Evolutionary conservation across 2,329 filamentous ascomycete genomes (phyloP).

Genomic region (Apiospora sp.): DNA sequence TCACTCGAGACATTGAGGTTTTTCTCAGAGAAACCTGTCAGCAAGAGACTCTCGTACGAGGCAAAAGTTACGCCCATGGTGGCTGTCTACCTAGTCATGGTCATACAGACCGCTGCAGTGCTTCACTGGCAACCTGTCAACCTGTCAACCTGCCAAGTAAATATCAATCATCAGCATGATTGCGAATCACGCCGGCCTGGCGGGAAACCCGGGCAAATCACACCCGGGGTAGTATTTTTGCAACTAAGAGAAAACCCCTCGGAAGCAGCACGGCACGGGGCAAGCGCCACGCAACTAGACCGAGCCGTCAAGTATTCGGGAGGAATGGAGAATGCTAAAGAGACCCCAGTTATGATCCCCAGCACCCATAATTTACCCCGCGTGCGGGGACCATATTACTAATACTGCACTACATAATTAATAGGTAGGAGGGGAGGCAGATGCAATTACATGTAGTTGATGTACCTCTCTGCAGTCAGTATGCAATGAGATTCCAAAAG

Average conservation of each 20-base stretch:
- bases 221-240: not conserved
- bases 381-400: not conserved
- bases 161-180: not conserved
- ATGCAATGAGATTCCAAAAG: not conserved
- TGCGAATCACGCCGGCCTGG: not conserved
- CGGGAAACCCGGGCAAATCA: not conserved
- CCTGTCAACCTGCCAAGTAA: constrained; percentile 7
- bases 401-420: not conserved
- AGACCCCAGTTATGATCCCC: not conserved
- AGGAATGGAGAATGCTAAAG: not conserved
- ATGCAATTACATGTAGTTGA: not conserved
- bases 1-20: constrained; percentile 19
- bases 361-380: constrained; percentile 5
- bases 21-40: not conserved
- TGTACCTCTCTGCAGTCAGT: not conserved
- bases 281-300: not conserved
- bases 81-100: not conserved
- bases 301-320: not conserved
- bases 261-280: not conserved
- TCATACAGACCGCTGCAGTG: constrained; percentile 21
- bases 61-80: not conserved
- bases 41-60: not conserved
- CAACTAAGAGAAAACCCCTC: not conserved
- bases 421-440: not conserved
- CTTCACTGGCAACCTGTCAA: not conserved